Base-by-base conservation (phyloP, 352 stramenopile species). In the Achlya hypogyna region DNA sequence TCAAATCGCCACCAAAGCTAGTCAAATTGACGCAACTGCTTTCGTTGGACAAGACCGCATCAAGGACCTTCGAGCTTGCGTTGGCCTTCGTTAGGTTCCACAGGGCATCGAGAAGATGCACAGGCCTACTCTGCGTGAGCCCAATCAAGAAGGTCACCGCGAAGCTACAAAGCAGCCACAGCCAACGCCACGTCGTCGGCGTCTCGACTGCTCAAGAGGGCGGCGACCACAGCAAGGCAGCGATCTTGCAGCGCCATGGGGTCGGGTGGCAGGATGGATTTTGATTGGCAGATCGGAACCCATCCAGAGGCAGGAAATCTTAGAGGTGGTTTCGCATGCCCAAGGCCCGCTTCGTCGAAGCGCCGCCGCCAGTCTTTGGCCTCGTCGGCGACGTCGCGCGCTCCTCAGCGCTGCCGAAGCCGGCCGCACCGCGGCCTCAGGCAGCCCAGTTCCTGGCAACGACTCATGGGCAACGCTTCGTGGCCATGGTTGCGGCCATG, bases 381-480 rank as follows among this genome's bases (percentile, higher is more conserved):
- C 38, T 45, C 6, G 38, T 45, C 4, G 38, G 38, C 38, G 38
- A 45, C 38, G 38, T 18, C 12, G 38, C 38, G 38, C 38, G 38
- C 12, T 10, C 38, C 12, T n/a, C n/a, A n/a, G 12, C 12, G 38
- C 12, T 45, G 38, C 2, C 38, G n/a, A 18, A 45, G 6, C 38
- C 38, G 38, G n/a, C 38, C 12, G 12, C 12, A n/a, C 12, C 38
- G 38, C 38, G 12, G 38, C 38, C 38, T 42, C 38, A 10, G 2
- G 12, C 38, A 18, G 2, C 38, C 38, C 14, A 10, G n/a, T 18
- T 45, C 38, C 38, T 45, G 14, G 38, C 38, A 10, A n/a, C 38
- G 38, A 45, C 38, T 18, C 38, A 45, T 45, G 54, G 54, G 4
- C 54, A 64, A 28, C 54, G 54, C 23, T 64, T 64, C n/a, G 34